Evolutionary conservation across 2,329 filamentous ascomycete species (phyloP), one percentile per base, ranked within the genome.

Genomic region (Nemania serpens): DNA sequence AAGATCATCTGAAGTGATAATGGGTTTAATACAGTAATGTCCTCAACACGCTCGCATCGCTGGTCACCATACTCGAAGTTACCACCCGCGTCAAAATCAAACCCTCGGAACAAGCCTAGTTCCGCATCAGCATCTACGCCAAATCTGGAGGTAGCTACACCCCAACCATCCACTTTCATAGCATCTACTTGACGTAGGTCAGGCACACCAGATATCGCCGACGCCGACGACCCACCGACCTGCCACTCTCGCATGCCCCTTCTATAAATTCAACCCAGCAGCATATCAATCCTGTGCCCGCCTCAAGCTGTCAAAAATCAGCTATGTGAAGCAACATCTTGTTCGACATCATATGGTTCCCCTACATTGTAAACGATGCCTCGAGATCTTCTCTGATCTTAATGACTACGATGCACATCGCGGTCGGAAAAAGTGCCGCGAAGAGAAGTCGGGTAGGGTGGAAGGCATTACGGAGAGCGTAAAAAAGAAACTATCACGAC

Each of bases 271-370:
- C 41, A 18, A 13, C 3, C 55, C 42, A 6, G 33, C 20, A n/a
- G n/a, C 1, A 5, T 22, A 58, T 34, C 48, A 52, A 37, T 3
- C 55, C 10, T 57, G 55, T 15, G 55, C 55, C 5, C 55, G 47
- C 45, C 46, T 57, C 29, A 58, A 58, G 7, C 41, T 52, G 11
- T 52, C 55, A 0, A 52, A 58, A 7, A 58, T 58, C 15, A 58
- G 55, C 20, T 58, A 58, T 34, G 48, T 58, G 48, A 58, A 58
- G 48, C 55, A 58, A 12, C 55, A 58, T 52, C 47, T 58, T 5
- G 25, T 58, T 17, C 55, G 55, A 52, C 20, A 13, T 1, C 55
- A 58, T 15, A 57, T 51, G 25, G 55, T 17, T 37, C 46, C 55
- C 22, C 36, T 2, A 29, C 25, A 50, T 17, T 57, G 55, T 22